Conservation (phyloP, 805 yeast genomes). For the Kluyveromyces lactis region DNA sequence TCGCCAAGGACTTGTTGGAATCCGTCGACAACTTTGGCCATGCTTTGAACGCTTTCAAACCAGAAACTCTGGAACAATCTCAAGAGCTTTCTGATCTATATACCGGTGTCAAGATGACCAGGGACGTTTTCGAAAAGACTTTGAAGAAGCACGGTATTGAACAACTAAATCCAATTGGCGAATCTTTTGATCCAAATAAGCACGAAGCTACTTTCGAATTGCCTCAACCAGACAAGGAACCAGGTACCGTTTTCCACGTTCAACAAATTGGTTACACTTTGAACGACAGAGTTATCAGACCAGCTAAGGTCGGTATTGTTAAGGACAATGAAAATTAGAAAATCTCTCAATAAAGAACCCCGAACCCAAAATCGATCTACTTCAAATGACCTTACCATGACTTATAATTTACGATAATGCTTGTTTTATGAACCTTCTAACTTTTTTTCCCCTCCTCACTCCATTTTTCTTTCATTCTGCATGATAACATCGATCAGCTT, state of each 20-base stretch:
- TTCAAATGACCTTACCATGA: no score
- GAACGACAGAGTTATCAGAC: constrained; percentile 82
- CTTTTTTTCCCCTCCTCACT: no score
- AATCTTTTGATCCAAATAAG: constrained; percentile 78
- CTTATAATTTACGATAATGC: no score
- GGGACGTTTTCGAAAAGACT: constrained; percentile 77
- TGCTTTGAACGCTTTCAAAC: constrained; percentile 66
- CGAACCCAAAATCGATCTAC: no score
- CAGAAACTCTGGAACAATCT: constrained; percentile 49
- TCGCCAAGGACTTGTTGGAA: constrained; percentile 82
- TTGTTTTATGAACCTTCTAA: no score
- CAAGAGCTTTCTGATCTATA: constrained; percentile 64
- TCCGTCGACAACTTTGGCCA: constrained; percentile 86
- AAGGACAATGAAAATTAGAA: constrained; percentile 35
- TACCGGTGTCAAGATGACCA: constrained; percentile 89
- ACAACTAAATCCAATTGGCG: constrained; percentile 77
- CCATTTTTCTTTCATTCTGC: no score
- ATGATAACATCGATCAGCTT: no score
- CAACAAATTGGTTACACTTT: constrained; percentile 85
- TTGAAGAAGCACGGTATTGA: constrained; percentile 69
- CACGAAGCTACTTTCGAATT: constrained; percentile 92
- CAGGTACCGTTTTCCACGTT: constrained; percentile 88
- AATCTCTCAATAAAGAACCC: no score
- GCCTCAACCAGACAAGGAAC: constrained; percentile 79
- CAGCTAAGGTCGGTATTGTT: constrained; percentile 94